phyloP scores from a whole-genome alignment of 441 rosid genomes.

The Corymbia citriodora region DNA sequence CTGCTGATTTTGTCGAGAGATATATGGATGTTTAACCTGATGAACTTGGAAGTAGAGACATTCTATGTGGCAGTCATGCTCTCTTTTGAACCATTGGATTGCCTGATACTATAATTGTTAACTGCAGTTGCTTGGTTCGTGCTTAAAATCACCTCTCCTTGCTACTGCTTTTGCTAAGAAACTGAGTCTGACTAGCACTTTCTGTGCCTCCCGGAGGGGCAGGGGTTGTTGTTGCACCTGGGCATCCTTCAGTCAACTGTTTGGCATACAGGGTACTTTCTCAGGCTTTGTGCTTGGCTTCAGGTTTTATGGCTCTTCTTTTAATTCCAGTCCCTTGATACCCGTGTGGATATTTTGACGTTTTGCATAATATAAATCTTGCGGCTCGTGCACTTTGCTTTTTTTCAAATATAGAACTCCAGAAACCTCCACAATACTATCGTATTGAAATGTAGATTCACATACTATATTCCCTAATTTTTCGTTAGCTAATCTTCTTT shows the following conservation, averaged over 20 bases:
- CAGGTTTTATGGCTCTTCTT: not conserved
- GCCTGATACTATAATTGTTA: not conserved
- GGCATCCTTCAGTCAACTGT: constrained; percentile 81
- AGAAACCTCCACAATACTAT: too few relatives aligned
- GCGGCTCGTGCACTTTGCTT: not conserved
- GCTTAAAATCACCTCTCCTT: constrained; percentile 76
- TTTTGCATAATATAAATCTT: not conserved
- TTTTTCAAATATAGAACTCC: too few relatives aligned
- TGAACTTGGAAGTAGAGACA: not conserved
- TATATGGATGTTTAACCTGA: not conserved
- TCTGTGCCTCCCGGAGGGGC: constrained; percentile 71
- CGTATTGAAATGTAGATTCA: too few relatives aligned
- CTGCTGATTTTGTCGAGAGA: not conserved
- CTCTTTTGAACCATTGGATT: not conserved
- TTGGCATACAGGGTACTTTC: constrained; percentile 62
- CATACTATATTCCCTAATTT: too few relatives aligned
- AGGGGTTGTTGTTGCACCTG: constrained; percentile 62
- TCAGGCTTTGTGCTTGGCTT: not conserved
- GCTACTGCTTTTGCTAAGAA: constrained; percentile 88
- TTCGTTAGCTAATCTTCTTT: too few relatives aligned
- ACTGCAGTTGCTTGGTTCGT: constrained; percentile 84
- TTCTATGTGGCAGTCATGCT: not conserved
- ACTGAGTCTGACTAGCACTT: constrained; percentile 67
- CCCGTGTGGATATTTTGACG: not conserved
- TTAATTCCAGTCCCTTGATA: not conserved